Evolutionary conservation across 331 rosid genomes (phyloP).

Genomic region (Quercus tomentella): DNA sequence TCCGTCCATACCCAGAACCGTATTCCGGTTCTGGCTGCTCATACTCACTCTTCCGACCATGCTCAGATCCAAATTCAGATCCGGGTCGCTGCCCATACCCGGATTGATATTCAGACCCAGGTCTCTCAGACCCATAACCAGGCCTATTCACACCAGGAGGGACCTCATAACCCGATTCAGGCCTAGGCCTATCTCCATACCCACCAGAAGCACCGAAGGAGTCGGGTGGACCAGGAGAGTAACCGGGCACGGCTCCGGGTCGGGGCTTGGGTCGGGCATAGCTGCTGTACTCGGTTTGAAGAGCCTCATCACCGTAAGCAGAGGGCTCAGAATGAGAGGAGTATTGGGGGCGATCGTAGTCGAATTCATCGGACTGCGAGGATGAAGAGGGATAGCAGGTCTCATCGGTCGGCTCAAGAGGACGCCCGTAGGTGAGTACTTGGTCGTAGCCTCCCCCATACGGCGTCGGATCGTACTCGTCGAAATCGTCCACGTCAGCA

Average conservation of each 20-base stretch:
- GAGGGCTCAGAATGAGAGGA: constrained; percentile 52
- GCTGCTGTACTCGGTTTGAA: constrained; percentile 68
- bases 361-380: constrained; percentile 39
- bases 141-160: constrained; percentile 20
- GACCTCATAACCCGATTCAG: constrained; percentile 18
- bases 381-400: constrained; percentile 51
- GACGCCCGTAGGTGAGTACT: constrained; percentile 69
- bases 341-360: constrained; percentile 80
- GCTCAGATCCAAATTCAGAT: constrained; percentile 34
- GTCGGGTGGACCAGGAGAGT: constrained; percentile 17
- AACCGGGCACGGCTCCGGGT: constrained; percentile 37
- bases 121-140: constrained; percentile 8
- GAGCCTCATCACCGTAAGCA: constrained; percentile 74
- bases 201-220: background rate
- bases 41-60: constrained; percentile 15
- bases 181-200: constrained; percentile 19
- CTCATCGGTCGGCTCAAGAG: constrained; percentile 61
- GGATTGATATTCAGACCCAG: constrained; percentile 4
- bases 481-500: constrained; percentile 57
- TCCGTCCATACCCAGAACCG: constrained; percentile 38
- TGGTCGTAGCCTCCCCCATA: constrained; percentile 84
- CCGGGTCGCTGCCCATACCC: constrained; percentile 14
- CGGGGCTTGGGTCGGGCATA: constrained; percentile 61
- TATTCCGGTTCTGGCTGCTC: constrained; percentile 8
- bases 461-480: constrained; percentile 88